Evolutionary conservation across 1,139 yeast genomes (phyloP).

Genomic region (Kodamaea derodonti): DNA sequence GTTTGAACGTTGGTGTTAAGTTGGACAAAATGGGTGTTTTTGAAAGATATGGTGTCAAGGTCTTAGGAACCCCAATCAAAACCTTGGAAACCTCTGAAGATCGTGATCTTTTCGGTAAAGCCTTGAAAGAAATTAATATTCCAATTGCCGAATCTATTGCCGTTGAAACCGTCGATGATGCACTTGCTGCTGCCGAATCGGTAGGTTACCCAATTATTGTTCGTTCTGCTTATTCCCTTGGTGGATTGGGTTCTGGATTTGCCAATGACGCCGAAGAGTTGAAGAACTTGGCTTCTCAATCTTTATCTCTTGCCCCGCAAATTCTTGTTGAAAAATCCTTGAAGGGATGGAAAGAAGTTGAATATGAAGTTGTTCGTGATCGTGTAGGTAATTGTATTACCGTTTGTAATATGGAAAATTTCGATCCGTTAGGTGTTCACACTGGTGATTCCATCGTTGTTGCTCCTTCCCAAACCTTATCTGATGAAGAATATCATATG

Average conservation of each 20-base stretch:
- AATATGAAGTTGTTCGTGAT: conserved; percentile 97
- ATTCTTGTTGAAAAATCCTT: conserved; percentile 92
- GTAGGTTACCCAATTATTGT: conserved; percentile 97
- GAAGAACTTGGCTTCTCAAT: conserved; percentile 81
- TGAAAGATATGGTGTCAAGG: conserved; percentile 87
- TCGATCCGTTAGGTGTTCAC: conserved; percentile 96
- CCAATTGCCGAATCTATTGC: conserved; percentile 97
- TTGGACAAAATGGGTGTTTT: conserved; percentile 91
- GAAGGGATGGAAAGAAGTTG: conserved; percentile 99
- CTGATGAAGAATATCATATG: conserved; percentile 98
- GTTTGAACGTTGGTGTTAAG: conserved; percentile 90
- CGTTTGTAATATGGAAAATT: conserved; percentile 98
- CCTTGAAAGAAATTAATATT: conserved; percentile 86
- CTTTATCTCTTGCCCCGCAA: conserved; percentile 88
- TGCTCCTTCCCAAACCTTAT: conserved; percentile 96
- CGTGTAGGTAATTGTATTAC: conserved; percentile 96
- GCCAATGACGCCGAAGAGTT: conserved; percentile 81
- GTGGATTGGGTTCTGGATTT: conserved; percentile 98
- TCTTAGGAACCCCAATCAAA: conserved; percentile 92
- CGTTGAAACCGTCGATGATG: conserved; percentile 89
- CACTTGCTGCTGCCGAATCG: conserved; percentile 76
- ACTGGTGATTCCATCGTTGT: conserved; percentile 99
- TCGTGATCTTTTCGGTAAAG: conserved; percentile 92
- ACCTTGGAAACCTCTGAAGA: conserved; percentile 96
- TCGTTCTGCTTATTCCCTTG: conserved; percentile 95